Evolutionary conservation across 805 yeast genomes (phyloP).

Genomic region (Priceomyces medius): DNA sequence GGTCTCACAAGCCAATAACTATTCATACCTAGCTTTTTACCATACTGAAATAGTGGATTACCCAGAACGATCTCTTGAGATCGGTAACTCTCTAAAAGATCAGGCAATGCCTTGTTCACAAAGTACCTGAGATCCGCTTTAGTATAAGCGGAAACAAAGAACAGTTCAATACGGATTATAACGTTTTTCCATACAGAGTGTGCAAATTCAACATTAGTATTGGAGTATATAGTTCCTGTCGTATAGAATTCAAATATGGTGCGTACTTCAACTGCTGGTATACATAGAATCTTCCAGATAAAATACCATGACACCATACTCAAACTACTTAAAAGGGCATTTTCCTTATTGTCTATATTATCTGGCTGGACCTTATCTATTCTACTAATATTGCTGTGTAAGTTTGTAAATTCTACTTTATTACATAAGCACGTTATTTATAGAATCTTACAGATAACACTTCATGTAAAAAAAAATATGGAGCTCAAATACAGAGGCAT

Average conservation of each 20-base stretch:
- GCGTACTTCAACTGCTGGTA: slow-evolving; percentile 22
- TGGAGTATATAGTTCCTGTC: slow-evolving; percentile 29
- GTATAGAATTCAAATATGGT: slow-evolving; percentile 29
- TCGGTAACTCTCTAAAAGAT: slow-evolving; percentile 14
- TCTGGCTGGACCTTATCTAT: not conserved
- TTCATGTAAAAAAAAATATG: no score
- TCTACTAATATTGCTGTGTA: no score
- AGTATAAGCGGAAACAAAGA: slow-evolving; percentile 22
- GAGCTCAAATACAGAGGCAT: no score
- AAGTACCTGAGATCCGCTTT: slow-evolving; percentile 21
- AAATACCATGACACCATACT: slow-evolving; percentile 10
- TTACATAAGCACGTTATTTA: no score
- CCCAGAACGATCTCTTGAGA: slow-evolving; percentile 6
- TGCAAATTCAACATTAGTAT: slow-evolving; percentile 27
- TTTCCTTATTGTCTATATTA: no score
- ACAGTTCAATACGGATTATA: slow-evolving; percentile 24
- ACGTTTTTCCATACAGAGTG: slow-evolving; percentile 29
- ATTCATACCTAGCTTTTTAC: slow-evolving; percentile 3
- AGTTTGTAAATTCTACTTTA: no score
- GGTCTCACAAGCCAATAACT: slow-evolving; percentile 11
- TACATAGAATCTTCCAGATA: slow-evolving; percentile 18
- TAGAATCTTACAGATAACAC: no score
- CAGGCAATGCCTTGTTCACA: slow-evolving; percentile 21
- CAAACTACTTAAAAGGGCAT: no score
- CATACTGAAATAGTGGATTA: slow-evolving; percentile 2